A percentile compares a stretch with the other conserved stretches of the same genome.
These are phyloP conservation scores for Trypanosoma avium DNA, from an alignment of 208 protist species.

Conservation along the genomic window DNA sequence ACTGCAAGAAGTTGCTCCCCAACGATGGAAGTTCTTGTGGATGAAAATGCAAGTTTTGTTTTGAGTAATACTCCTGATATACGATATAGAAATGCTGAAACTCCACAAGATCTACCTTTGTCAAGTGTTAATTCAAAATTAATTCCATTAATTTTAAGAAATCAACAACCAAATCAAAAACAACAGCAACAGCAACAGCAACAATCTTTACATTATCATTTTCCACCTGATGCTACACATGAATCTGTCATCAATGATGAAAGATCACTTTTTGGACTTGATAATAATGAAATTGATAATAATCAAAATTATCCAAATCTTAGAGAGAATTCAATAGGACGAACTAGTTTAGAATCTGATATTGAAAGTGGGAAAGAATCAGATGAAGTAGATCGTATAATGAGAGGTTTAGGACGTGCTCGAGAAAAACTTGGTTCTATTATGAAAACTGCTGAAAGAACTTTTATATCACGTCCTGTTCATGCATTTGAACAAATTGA, in stretches of 20 bases:
- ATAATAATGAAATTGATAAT: no score
- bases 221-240: no score
- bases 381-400: neutral
- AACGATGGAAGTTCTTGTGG: neutral
- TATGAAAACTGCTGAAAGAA: constrained; percentile 42
- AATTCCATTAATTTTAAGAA: no score
- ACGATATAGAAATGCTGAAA: neutral
- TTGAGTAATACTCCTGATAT: no score
- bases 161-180: no score
- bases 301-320: neutral
- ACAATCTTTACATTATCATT: no score
- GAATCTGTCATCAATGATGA: neutral
- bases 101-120: neutral
- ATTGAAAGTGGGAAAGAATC: neutral
- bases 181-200: no score
- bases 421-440: constrained; percentile 28
- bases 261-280: neutral
- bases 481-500: constrained; percentile 48
- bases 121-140: no score
- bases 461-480: constrained; percentile 50
- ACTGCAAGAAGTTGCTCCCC: neutral
- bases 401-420: neutral
- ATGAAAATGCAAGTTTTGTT: neutral
- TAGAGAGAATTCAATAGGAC: neutral
- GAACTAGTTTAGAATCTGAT: neutral